Evolutionary conservation across 2,329 filamentous ascomycete genomes (phyloP).

Genomic region (Cercospora berteroae): DNA sequence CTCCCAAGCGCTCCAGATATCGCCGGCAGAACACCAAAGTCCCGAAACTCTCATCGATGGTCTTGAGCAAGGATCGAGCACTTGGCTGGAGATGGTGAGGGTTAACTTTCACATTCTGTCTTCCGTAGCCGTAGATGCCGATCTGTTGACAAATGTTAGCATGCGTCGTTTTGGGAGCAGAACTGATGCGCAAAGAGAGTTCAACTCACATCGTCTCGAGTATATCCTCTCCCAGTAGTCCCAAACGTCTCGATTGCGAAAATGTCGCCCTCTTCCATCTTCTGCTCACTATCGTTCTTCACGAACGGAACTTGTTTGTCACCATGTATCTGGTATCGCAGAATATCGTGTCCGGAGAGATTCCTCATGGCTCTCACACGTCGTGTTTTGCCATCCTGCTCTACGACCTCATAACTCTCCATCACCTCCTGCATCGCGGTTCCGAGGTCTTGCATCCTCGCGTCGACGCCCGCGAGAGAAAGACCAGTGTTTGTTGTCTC

Average conservation of each 20-base stretch:
- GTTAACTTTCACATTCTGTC: constrained; percentile 63
- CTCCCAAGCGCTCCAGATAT: constrained; percentile 87
- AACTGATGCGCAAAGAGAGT: not conserved
- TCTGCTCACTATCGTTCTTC: constrained; percentile 80
- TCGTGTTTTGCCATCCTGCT: constrained; percentile 70
- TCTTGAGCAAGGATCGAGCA: constrained; percentile 78
- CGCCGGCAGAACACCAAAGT: constrained; percentile 87
- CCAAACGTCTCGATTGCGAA: constrained; percentile 97
- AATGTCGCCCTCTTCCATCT: constrained; percentile 96
- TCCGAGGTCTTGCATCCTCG: constrained; percentile 81
- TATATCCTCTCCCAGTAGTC: constrained; percentile 84
- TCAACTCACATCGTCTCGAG: constrained; percentile 71
- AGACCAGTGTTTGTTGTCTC: constrained; percentile 74
- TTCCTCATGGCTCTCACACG: constrained; percentile 84
- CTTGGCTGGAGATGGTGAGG: constrained; percentile 74
- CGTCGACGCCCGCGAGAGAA: constrained; percentile 86
- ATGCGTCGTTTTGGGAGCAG: not conserved
- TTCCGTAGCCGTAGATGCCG: constrained; percentile 86
- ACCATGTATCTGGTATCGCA: constrained; percentile 86
- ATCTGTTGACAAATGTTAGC: constrained; percentile 44
- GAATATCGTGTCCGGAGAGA: constrained; percentile 85
- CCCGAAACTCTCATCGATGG: constrained; percentile 95
- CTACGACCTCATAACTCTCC: constrained; percentile 86
- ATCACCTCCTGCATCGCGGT: constrained; percentile 83
- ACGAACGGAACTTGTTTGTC: constrained; percentile 93